Evolutionary conservation across 169 alveolate genomes (phyloP).

Genomic region (Sarcocystis neurona): DNA sequence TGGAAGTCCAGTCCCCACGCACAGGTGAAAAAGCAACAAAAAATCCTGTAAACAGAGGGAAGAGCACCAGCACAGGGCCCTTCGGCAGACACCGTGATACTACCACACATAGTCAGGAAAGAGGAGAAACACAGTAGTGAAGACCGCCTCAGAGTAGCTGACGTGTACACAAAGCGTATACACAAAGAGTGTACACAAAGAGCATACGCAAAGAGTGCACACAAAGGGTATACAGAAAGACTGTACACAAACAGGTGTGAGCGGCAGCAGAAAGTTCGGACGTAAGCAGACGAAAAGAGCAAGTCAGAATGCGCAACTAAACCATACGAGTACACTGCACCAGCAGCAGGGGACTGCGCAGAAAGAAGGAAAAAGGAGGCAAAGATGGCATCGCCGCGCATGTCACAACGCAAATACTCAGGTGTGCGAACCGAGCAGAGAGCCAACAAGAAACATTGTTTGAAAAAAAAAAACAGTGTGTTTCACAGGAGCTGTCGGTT

Average conservation of each 20-base stretch:
- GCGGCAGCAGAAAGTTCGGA: not conserved
- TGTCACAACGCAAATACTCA: not conserved
- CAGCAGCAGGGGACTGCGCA: not conserved
- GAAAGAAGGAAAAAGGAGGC: not conserved
- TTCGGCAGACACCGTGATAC: not conserved
- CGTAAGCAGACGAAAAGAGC: not conserved
- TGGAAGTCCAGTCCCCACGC: slow-evolving; percentile 38
- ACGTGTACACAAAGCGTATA: not conserved
- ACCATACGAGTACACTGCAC: not conserved
- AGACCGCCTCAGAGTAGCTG: not conserved
- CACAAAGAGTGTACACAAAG: not conserved
- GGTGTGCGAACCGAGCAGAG: not conserved
- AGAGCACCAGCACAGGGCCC: not conserved
- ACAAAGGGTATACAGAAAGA: not conserved
- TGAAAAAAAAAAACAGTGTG: too few species aligned
- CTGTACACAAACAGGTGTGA: not conserved
- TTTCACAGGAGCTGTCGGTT: too few species aligned
- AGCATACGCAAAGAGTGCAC: not conserved
- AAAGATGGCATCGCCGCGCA: not conserved
- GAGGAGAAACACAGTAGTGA: not conserved
- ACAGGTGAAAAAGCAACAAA: slow-evolving; percentile 25
- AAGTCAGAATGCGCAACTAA: not conserved
- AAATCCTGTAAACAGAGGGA: slow-evolving; percentile 16
- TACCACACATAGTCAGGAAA: not conserved
- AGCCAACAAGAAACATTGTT: too few species aligned